Base-by-base conservation (phyloP, 169 alveolate genomes). In the Plasmodium malariae region DNA sequence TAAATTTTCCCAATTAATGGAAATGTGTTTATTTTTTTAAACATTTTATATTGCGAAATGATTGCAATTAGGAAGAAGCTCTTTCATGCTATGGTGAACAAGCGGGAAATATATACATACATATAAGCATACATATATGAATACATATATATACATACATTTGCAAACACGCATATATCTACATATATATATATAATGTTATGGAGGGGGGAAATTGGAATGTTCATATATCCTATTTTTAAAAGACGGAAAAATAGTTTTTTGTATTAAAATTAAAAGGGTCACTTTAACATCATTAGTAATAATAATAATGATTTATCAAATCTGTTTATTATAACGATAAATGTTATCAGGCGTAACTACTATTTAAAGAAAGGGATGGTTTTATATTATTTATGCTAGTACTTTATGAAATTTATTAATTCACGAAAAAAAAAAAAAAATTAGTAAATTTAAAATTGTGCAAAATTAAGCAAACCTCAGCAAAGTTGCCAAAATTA, bases 1-100 rank as follows among this genome's bases (percentile, higher is more conserved):
- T 68, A 62, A 34, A 62, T 43, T 78, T 78, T 65, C 28, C 78
- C 59, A 49, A 43, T 78, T 55, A 78, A 36, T 21, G 76, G 55
- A 78, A 78, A 14, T 24, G 49, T 21, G 48, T 51, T 62, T 78
- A 78, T 60, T 63, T 45, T 63, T 78, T 30, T 26, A 45, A 78
- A 9, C 89, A 78, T 78, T 55, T 78, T 78, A 51, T 32, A 74
- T 12, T 19, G 30, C 40, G 19, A 48, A 48, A 9, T 30, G 17
- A 12, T 45, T 71, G 9, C 28, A 17, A 71, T 12, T 9, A 26
- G 32, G 17, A n/a, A 5, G 49, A 12, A 26, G 1, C 48, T 71
- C 36, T 36, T 26, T 28, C 67, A 71, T 51, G 12, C 48, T 71
- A 51, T 21, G 65, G 17, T n/a, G 3, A 49, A 9, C 14, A 49